These are phyloP conservation scores for Fragaria vesca DNA, from an alignment of 306 rosid genomes.

Conservation along the genomic window DNA sequence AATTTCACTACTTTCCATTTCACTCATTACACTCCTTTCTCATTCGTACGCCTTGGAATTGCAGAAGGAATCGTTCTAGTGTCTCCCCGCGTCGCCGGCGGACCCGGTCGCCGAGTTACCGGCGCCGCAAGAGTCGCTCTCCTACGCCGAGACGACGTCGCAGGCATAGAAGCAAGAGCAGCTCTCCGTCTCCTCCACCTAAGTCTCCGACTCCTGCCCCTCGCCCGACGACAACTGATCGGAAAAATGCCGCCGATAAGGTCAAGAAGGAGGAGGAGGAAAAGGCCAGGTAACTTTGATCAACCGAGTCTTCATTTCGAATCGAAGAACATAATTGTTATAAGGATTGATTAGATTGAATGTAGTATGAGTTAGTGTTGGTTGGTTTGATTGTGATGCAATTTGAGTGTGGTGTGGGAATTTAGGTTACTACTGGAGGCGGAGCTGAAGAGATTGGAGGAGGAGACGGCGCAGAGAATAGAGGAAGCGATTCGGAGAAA, in stretches of 20 bases:
- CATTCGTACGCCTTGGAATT: background rate
- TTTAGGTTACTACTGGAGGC: constrained; percentile 77
- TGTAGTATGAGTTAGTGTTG: no score
- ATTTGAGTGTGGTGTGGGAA: no score
- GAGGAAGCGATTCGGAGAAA: constrained; percentile 67
- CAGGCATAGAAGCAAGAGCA: constrained; percentile 33
- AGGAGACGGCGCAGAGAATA: constrained; percentile 73
- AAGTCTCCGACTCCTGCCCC: constrained; percentile 46
- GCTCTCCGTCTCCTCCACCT: constrained; percentile 52
- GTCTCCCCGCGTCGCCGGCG: constrained; percentile 34
- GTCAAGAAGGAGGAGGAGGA: constrained; percentile 55
- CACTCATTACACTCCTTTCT: background rate
- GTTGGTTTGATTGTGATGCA: no score
- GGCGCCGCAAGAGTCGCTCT: constrained; percentile 44
- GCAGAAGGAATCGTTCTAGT: constrained; percentile 32
- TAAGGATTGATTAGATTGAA: constrained; percentile 41
- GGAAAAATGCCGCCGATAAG: constrained; percentile 34
- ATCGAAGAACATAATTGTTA: background rate
- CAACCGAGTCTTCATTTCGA: no score
- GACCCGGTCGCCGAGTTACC: constrained; percentile 37
- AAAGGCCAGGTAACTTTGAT: constrained; percentile 41
- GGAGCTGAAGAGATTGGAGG: constrained; percentile 62
- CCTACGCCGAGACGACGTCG: constrained; percentile 46
- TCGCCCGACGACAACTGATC: constrained; percentile 36
- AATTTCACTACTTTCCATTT: background rate